A percentile compares a stretch with the other conserved stretches of the same genome.
These are phyloP conservation scores for Dispira parvispora DNA, from an alignment of 192 early-diverging fungal genomes.

Conservation along the genomic window DNA sequence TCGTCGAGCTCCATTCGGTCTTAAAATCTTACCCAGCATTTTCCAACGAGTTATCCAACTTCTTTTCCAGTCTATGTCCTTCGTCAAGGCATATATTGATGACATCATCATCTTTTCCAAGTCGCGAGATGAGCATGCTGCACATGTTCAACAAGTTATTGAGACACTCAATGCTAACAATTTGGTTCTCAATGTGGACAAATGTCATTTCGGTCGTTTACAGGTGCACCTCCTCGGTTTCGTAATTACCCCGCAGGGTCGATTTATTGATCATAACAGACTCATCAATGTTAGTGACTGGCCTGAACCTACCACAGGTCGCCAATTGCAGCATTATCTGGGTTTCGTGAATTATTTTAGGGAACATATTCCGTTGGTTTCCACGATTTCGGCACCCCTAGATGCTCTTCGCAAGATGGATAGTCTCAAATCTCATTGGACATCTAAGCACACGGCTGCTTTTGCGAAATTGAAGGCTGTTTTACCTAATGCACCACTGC, in stretches of 20 bases:
- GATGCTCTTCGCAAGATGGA: not conserved
- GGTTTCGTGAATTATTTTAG: not conserved
- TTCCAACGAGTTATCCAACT: constrained; percentile 3
- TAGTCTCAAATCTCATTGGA: not conserved
- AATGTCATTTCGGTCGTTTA: not conserved
- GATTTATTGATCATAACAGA: not conserved
- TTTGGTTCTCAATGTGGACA: not conserved
- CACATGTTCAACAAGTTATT: not conserved
- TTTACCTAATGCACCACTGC: constrained; percentile 10
- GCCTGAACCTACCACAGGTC: not conserved
- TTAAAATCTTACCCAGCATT: constrained; percentile 9
- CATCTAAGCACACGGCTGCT: not conserved
- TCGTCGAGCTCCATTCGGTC: constrained; percentile 13
- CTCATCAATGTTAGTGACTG: not conserved
- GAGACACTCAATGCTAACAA: not conserved
- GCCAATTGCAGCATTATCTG: not conserved
- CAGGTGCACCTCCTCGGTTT: not conserved
- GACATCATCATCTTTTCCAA: not conserved
- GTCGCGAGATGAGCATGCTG: not conserved
- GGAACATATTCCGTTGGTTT: not conserved
- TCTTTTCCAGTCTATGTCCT: not conserved
- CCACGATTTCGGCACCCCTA: not conserved
- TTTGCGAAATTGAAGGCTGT: constrained; percentile 10
- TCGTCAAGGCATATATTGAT: not conserved
- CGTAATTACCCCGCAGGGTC: not conserved